Evolutionary conservation across 768 basidiomycete species (phyloP).

Genomic region (Mycena latifolia): DNA sequence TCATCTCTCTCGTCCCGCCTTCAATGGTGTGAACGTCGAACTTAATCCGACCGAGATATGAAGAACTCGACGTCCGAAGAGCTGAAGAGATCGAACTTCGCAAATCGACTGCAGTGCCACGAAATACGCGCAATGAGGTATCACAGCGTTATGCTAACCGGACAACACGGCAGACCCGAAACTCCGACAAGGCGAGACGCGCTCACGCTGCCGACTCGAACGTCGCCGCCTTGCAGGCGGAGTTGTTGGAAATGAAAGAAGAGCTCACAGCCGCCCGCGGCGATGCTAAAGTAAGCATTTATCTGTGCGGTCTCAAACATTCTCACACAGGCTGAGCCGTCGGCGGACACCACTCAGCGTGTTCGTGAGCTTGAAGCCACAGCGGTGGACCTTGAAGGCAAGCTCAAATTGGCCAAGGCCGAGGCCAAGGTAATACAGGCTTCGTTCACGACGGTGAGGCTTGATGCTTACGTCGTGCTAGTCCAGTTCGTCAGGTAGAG

Average conservation of each 20-base stretch:
- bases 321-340: too few species aligned
- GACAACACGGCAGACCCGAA: neutral
- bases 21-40: too few species aligned
- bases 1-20: too few species aligned
- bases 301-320: too few species aligned
- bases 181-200: neutral
- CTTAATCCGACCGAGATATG: neutral
- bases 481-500: too few species aligned
- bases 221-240: too few species aligned
- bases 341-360: neutral
- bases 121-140: neutral
- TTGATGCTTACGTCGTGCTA: too few species aligned
- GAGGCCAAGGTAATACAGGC: too few species aligned
- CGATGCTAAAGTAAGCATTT: constrained; percentile 6
- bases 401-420: constrained; percentile 2
- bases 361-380: constrained; percentile 3
- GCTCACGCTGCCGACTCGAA: too few species aligned
- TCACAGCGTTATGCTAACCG: too few species aligned
- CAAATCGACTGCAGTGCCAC: neutral
- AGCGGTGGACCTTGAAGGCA: neutral
- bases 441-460: too few species aligned
- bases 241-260: too few species aligned
- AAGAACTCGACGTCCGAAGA: constrained; percentile 4
- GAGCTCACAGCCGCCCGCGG: constrained; percentile 4
- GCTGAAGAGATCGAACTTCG: constrained; percentile 2